Percentiles rank a stretch among this genome's conserved stretches.
These are phyloP conservation scores for Heliophila coronopifolia DNA, from an alignment of 441 rosid genomes.

Conservation along the genomic window DNA sequence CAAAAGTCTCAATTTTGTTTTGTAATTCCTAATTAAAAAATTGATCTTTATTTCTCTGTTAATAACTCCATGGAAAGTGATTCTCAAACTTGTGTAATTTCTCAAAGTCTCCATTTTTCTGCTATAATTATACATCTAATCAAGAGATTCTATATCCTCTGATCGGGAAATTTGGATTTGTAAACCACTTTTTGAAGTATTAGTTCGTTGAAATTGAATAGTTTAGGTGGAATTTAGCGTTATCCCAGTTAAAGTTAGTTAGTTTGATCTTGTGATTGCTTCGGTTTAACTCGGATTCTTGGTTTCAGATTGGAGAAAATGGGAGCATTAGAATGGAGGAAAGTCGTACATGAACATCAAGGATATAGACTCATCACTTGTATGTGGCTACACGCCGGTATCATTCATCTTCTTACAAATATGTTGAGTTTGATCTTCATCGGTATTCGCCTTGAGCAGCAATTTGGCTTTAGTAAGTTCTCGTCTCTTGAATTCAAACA, in stretches of 20 bases:
- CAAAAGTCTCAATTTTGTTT: not conserved
- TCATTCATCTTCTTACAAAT: slow-evolving; percentile 67
- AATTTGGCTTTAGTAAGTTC: slow-evolving; percentile 77
- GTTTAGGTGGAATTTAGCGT: no score
- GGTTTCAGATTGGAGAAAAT: slow-evolving; percentile 59
- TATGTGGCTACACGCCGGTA: slow-evolving; percentile 86
- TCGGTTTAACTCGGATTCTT: no score
- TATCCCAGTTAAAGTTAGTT: no score
- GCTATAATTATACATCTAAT: not conserved
- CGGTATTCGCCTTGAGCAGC: slow-evolving; percentile 84
- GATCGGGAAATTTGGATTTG: no score
- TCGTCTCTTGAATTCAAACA: not conserved
- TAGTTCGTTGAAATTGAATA: no score
- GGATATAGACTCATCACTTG: slow-evolving; percentile 79
- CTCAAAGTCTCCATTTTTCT: not conserved
- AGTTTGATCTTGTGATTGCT: no score
- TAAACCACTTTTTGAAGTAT: no score
- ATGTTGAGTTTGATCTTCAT: slow-evolving; percentile 64
- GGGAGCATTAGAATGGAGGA: slow-evolving; percentile 76
- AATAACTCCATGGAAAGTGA: not conserved
- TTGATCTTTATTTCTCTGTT: not conserved
- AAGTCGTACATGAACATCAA: slow-evolving; percentile 57
- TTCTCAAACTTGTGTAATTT: slow-evolving; percentile 3
- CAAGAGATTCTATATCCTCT: no score
- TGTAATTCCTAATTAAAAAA: not conserved